Evolutionary conservation across 257 asterid genomes (phyloP).

Genomic region (Fraxinus pennsylvanica): DNA sequence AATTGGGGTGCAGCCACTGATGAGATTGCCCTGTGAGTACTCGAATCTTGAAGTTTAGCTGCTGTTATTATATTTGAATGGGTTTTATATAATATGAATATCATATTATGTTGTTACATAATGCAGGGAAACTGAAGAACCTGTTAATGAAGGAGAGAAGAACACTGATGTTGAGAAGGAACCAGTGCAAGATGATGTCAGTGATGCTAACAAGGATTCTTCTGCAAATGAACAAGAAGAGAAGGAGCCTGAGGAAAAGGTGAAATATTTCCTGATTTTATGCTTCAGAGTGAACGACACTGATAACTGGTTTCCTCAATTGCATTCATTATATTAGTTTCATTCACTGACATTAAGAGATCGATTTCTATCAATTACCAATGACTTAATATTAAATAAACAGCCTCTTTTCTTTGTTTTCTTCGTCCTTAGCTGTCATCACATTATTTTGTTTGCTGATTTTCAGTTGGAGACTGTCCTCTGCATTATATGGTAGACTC

Average conservation of each 20-base stretch:
- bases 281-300: background rate
- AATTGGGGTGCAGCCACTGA: slow-evolving; percentile 71
- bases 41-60: background rate
- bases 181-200: slow-evolving; percentile 46
- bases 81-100: background rate
- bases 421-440: background rate
- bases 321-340: background rate
- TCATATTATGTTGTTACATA: background rate
- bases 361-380: background rate
- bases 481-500: background rate
- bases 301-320: background rate
- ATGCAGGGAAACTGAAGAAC: slow-evolving; percentile 52
- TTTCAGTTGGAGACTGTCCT: background rate
- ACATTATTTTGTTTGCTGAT: background rate
- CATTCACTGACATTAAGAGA: background rate
- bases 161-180: slow-evolving; percentile 52
- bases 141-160: slow-evolving; percentile 44
- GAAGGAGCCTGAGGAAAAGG: slow-evolving; percentile 71
- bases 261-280: slow-evolving; percentile 12
- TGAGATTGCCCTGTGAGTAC: slow-evolving; percentile 53
- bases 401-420: background rate
- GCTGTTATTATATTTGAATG: background rate
- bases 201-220: slow-evolving; percentile 47
- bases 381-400: background rate
- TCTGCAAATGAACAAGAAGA: slow-evolving; percentile 47